Evolutionary conservation across 2,329 filamentous ascomycete species (phyloP).

Genomic region (Neodidymelliopsis sp.): DNA sequence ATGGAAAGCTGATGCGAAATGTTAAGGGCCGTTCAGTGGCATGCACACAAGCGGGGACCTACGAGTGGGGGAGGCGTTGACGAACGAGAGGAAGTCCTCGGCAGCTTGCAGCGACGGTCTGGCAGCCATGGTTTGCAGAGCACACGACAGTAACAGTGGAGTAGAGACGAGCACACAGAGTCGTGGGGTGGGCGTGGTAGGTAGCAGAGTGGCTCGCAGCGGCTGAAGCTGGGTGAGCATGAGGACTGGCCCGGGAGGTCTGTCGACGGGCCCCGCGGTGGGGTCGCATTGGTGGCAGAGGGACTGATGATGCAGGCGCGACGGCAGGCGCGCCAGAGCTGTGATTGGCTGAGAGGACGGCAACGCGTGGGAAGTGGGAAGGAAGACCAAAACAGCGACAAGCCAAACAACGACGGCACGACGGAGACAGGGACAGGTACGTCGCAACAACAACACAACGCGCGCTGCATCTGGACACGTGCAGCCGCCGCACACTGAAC

Average conservation of each 20-base stretch:
- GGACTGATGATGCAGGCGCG: constrained; percentile 18
- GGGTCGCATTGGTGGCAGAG: constrained; percentile 12
- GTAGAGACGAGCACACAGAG: constrained; percentile 16
- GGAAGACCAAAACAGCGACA: constrained; percentile 38
- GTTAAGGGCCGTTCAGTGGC: constrained; percentile 13
- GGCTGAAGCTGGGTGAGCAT: constrained; percentile 27
- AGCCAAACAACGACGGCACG: constrained; percentile 33
- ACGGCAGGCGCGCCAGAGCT: constrained; percentile 17
- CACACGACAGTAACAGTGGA: constrained; percentile 21
- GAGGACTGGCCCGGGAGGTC: constrained; percentile 29
- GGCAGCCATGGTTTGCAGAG: constrained; percentile 43
- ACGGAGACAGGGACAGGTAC: constrained; percentile 22
- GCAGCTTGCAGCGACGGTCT: constrained; percentile 60
- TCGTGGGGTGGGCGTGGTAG: constrained; percentile 19
- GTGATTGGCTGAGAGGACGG: constrained; percentile 28
- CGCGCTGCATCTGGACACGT: constrained; percentile 9
- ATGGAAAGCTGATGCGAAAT: constrained; percentile 79
- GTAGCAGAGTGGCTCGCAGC: constrained; percentile 24
- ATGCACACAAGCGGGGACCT: constrained; percentile 47
- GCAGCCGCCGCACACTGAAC: constrained; percentile 6
- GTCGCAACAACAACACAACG: constrained; percentile 22
- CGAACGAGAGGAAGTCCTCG: constrained; percentile 88
- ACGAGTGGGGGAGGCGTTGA: constrained; percentile 95
- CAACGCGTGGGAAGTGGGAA: constrained; percentile 27
- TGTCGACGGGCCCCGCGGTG: constrained; percentile 20